Evolutionary conservation across 495 filamentous ascomycete genomes (phyloP), one percentile per base, ranked within the genome.

Genomic region (Podospora conica): DNA sequence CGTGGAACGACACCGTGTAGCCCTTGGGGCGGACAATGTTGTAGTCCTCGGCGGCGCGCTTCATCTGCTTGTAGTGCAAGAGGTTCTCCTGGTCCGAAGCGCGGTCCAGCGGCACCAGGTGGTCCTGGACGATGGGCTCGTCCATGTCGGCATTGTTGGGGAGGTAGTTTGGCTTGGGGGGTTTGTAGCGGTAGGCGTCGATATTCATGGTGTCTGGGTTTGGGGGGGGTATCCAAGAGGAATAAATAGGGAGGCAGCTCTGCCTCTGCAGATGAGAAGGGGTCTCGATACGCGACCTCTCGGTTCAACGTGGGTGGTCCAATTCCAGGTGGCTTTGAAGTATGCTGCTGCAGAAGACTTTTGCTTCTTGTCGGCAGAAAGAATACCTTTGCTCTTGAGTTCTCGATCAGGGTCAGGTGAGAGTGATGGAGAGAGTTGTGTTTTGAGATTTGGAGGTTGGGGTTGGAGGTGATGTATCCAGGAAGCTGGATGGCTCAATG

Each of bases 1-100:
- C 91, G 77, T 98, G 95, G 82, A 91, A 98, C 53, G 95, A 98
- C n/a, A 98, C 93, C 24, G 80, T 90, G 75, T 92, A 91, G 75
- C 92, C 93, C 71, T 90, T 84, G 0, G 93, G 93, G 8, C 87
- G 85, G 53, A 84, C 81, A 69, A 97, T 91, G 74, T 86, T 86
- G 81, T 91, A 88, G 66, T 86, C 82, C 65, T 89, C 82, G 33
- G 90, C 88, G 72, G 89, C 83, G 61, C 82, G 76, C 68, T 85
- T 83, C 73, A 90, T 86, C 76, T 90, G 80, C 84, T 73, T 84
- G 77, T 82, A 86, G 81, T 81, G 88, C 59, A 71, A 78, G 76
- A 74, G 89, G 78, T 81, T 90, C 80, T 82, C 82, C 64, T 72
- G 73, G 73, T 81, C 86, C 75, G 69, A 78, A 66, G 76, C 86